phyloP scores from a whole-genome alignment of 805 yeast genomes.

The Kuraishia piskuri region DNA sequence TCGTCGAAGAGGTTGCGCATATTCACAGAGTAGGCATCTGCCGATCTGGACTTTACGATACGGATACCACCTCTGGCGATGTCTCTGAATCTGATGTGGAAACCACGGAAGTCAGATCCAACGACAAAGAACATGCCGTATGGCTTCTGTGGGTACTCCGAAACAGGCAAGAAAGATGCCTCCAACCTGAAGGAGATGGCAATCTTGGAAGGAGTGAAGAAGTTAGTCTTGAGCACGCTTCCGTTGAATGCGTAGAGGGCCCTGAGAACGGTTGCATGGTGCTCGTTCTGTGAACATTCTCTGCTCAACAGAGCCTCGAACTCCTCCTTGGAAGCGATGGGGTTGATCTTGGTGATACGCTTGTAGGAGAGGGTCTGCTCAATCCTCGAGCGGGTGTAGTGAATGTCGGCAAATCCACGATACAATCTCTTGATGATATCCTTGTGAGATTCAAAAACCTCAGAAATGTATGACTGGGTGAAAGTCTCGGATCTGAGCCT shows the following conservation, averaged over 20 bases:
- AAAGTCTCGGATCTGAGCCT: slow-evolving; percentile 90
- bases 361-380: slow-evolving; percentile 82
- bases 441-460: slow-evolving; percentile 61
- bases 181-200: slow-evolving; percentile 89
- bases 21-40: slow-evolving; percentile 79
- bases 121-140: slow-evolving; percentile 93
- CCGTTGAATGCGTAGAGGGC: slow-evolving; percentile 81
- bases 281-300: slow-evolving; percentile 73
- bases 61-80: slow-evolving; percentile 98
- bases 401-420: slow-evolving; percentile 85
- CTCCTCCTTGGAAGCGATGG: slow-evolving; percentile 67
- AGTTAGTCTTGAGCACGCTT: slow-evolving; percentile 85
- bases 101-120: slow-evolving; percentile 94
- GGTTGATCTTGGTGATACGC: slow-evolving; percentile 70
- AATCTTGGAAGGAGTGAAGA: slow-evolving; percentile 87
- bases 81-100: slow-evolving; percentile 94
- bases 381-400: slow-evolving; percentile 64
- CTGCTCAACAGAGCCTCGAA: slow-evolving; percentile 60
- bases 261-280: slow-evolving; percentile 67
- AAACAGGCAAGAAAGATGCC: slow-evolving; percentile 73
- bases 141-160: slow-evolving; percentile 89
- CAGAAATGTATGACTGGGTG: slow-evolving; percentile 75
- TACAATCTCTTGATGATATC: slow-evolving; percentile 75
- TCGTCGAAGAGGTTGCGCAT: slow-evolving; percentile 89
- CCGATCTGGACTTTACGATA: slow-evolving; percentile 79